phyloP scores from a whole-genome alignment of 2,329 filamentous ascomycete genomes.

The Alternaria triticimaculans region DNA sequence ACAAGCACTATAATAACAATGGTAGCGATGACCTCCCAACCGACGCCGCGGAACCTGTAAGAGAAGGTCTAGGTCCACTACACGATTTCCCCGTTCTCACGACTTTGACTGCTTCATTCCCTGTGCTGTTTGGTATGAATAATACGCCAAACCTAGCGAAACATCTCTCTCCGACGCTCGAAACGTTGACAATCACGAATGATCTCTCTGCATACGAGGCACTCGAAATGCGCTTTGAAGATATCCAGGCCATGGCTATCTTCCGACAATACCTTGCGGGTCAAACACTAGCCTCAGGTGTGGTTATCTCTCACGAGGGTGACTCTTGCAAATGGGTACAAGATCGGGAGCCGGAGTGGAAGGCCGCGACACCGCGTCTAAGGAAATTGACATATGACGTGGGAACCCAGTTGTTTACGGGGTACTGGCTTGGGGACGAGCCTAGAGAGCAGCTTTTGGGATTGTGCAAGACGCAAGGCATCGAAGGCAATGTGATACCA shows the following conservation, averaged over 20 bases:
- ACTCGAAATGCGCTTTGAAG: neutral
- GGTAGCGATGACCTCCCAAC: neutral
- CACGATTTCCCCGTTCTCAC: neutral
- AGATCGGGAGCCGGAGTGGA: conserved; percentile 1
- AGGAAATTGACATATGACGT: conserved; percentile 5
- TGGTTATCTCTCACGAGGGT: neutral
- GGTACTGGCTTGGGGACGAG: neutral
- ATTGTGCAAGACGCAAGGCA: neutral
- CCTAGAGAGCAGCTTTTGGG: neutral
- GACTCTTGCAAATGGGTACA: neutral
- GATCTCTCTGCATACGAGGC: neutral
- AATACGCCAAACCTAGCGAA: neutral
- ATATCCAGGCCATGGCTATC: neutral
- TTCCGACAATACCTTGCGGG: neutral
- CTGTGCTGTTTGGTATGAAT: neutral
- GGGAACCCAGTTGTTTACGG: neutral
- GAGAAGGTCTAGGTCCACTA: neutral
- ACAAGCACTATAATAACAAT: neutral
- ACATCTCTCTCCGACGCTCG: neutral
- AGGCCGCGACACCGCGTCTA: conserved; percentile 4
- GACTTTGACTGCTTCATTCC: neutral
- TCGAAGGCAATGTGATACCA: neutral
- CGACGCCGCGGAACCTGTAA: neutral
- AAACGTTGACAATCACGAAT: neutral
- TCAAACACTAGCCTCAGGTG: neutral